Evolutionary conservation across 495 filamentous ascomycete species (phyloP), one percentile per base, ranked within the genome.

Genomic region (Hyaloscypha variabilis): DNA sequence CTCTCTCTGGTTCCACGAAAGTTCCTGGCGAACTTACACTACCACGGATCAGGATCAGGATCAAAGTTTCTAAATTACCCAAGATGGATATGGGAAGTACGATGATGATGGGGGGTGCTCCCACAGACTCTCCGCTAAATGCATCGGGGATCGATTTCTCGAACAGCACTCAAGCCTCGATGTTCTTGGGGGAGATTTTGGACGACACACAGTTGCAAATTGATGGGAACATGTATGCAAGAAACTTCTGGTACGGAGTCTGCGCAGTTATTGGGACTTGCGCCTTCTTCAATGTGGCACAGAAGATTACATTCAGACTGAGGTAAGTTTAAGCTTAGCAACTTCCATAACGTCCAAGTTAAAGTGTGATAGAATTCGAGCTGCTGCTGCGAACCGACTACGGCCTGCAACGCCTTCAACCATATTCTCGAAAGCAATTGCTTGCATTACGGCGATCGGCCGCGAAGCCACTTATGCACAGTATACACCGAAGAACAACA

Each of bases 241-340:
- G 65, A 26, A 50, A 68, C 28, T 71, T 71, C 54, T 71, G 69
- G 69, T 68, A 56, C 39, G 69, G 69, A n/a, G 58, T 71, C 11
- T 67, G 62, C 29, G 65, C 57, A 4, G 52, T 68, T 13, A 71
- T 71, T 54, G 58, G 10, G 23, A 49, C 62, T 28, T 64, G 31
- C 21, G 58, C 57, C 17, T 54, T 71, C 42, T 68, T 71, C 65
- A 71, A 71, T 54, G 13, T 59, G 3, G 25, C 42, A 30, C 65
- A 65, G 29, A 68, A 63, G 49, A 31, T 60, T 5, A 67, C 58
- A 14, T 24, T 25, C 10, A 59, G 23, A 24, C 26, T 65, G 50
- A 67, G 68, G 68, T 70, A 61, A n/a, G 60, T 52, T 34, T 6
- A 8, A 21, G 24, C 26, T 11, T n/a, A 21, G 17, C 23, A 28